Conservation (phyloP, 306 rosid species). For the Trifolium pratense region DNA sequence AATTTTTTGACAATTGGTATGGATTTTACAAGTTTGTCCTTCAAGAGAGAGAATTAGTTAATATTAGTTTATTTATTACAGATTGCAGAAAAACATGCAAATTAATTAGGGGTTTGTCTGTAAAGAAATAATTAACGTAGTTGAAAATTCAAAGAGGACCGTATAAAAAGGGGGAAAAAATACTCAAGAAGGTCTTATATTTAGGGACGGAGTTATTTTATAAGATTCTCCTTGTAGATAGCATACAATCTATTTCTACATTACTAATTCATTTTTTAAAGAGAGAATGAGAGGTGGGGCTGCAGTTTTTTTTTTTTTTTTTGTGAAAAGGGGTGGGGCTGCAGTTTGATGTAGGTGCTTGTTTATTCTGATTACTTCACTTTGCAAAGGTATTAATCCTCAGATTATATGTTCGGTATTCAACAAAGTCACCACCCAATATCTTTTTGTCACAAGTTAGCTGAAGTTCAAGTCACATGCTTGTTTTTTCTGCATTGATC, state of each 20-base stretch:
- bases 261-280: neutral
- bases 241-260: neutral
- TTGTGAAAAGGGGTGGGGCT: too few relatives aligned
- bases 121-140: too few relatives aligned
- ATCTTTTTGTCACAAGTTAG: neutral
- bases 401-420: slow-evolving; percentile 8
- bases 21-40: too few relatives aligned
- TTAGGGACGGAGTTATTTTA: neutral
- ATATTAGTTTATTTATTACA: too few relatives aligned
- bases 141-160: too few relatives aligned
- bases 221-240: slow-evolving; percentile 11
- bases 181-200: too few relatives aligned
- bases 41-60: too few relatives aligned
- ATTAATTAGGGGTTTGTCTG: too few relatives aligned
- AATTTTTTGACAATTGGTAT: too few relatives aligned
- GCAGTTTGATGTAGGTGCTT: slow-evolving; percentile 10
- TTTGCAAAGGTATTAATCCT: slow-evolving; percentile 15
- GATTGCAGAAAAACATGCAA: too few relatives aligned
- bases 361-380: slow-evolving; percentile 25
- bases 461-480: slow-evolving; percentile 3
- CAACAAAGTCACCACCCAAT: slow-evolving; percentile 5
- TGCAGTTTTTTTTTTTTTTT: too few relatives aligned
- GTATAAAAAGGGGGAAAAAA: too few relatives aligned
- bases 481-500: neutral
- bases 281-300: neutral